Evolutionary conservation across 176 grass and related monocot genomes (phyloP).

Genomic region (Puya raimondii): DNA sequence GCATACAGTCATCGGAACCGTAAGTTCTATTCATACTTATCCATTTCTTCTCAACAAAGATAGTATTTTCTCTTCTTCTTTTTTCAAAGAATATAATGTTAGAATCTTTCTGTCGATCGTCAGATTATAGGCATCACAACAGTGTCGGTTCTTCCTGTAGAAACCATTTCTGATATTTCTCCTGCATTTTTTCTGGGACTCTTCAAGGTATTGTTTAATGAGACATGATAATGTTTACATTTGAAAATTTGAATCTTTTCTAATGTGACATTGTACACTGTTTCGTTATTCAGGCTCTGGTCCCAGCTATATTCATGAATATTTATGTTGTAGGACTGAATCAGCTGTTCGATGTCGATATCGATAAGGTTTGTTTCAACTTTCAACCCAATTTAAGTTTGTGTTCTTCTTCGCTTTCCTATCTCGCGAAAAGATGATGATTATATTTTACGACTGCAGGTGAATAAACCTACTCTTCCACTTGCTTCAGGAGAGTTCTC

Average conservation of each 20-base stretch:
- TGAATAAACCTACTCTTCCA: constrained; percentile 72
- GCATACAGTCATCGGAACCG: constrained; percentile 73
- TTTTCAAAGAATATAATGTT: not conserved
- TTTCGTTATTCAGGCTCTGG: constrained; percentile 40
- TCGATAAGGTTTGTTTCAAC: constrained; percentile 48
- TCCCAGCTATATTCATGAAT: constrained; percentile 71
- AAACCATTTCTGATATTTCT: constrained; percentile 44
- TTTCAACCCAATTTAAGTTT: not conserved
- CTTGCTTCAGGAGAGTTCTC: constrained; percentile 71
- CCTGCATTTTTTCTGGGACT: constrained; percentile 26
- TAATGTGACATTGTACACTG: not conserved
- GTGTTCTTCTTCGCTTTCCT: no score
- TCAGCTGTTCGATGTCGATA: constrained; percentile 71
- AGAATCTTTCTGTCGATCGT: not conserved
- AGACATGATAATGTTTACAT: not conserved
- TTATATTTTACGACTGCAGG: constrained; percentile 26
- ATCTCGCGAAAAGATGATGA: not conserved
- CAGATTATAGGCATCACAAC: constrained; percentile 72
- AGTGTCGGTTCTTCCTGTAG: constrained; percentile 63
- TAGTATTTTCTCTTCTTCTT: not conserved
- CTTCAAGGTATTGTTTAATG: constrained; percentile 34
- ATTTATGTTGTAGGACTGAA: constrained; percentile 81
- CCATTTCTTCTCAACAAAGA: not conserved
- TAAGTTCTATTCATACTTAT: constrained; percentile 23
- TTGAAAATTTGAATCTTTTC: not conserved